phyloP scores from a whole-genome alignment of 257 asterid genomes.

The Solanum medicagineum region DNA sequence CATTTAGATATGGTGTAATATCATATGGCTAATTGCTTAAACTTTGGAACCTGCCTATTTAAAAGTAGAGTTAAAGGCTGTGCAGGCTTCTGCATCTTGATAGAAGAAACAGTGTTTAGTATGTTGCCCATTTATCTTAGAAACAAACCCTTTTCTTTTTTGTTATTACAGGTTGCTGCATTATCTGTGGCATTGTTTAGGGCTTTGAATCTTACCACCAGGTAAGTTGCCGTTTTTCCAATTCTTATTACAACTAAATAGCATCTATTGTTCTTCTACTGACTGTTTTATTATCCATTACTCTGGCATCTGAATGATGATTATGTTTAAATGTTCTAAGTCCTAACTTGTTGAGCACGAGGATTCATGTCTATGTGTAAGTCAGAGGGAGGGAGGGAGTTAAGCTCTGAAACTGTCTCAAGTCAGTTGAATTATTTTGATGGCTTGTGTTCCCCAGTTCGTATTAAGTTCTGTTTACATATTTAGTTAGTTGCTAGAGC shows the following conservation, averaged over 20 bases:
- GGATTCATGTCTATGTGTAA: not conserved
- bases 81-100: not conserved
- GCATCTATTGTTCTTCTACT: not conserved
- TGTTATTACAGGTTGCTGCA: conserved; percentile 55
- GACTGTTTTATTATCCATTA: not conserved
- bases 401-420: not conserved
- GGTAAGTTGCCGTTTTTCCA: conserved; percentile 28
- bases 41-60: not conserved
- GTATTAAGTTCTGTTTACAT: not conserved
- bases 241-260: not conserved
- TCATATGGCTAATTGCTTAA: not conserved
- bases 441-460: not conserved
- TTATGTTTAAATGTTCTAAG: not conserved
- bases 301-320: not conserved
- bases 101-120: not conserved
- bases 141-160: conserved; percentile 2
- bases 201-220: conserved; percentile 75
- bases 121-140: conserved; percentile 7
- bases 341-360: not conserved
- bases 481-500: not conserved
- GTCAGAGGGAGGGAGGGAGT: not conserved
- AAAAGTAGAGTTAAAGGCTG: not conserved
- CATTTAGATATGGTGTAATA: not conserved
- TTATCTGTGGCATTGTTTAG: conserved; percentile 76
- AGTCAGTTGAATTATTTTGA: not conserved